Evolutionary conservation across 495 filamentous ascomycete genomes (phyloP), one percentile per base, ranked within the genome.

Genomic region (Aspergillus sclerotioniger): DNA sequence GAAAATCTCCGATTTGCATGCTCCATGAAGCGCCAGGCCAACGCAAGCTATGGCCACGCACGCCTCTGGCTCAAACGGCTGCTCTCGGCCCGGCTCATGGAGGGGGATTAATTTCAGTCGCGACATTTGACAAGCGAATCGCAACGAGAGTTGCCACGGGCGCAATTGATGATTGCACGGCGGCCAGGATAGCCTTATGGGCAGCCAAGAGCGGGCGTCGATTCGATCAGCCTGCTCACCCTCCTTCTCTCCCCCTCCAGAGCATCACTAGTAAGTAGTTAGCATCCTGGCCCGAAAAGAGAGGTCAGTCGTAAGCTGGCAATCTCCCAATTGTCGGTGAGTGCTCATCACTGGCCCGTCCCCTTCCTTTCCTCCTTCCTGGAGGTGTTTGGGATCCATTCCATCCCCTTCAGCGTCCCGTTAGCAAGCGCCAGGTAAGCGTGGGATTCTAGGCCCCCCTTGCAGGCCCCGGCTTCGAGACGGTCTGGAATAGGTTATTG

Each of bases 1-100:
- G 29, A 54, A 61, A 61, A 57, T 61, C 50, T 61, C 59, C 59
- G 59, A 61, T 61, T 53, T 54, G 54, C 53, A 52, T 49, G 32
- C 3, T 20, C 46, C n/a, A 20, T 19, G 25, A 49, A 25, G 31
- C n/a, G 44, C 15, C 49, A 31, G 31, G 15, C 29, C 41, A 46
- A 15, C 31, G 12, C 37, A 39, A 54, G 28, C 53, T 44, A 47
- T 54, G 53, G 41, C 53, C 41, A 54, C 53, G 25, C 53, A 54
- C 53, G 29, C 29, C 41, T 58, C 47, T 52, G 16, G 56, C 21
- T 47, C n/a, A 58, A 53, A 52, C 50, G 56, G 50, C 25, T 44
- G 33, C 48, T 50, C 41, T 53, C 49, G 56, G 50, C 31, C 39
- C 25, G 43, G 53, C 16, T 56, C 19, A 7, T 43, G 29, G 29